Base-by-base conservation (phyloP, 306 rosid genomes). In the Medicago lupulina region DNA sequence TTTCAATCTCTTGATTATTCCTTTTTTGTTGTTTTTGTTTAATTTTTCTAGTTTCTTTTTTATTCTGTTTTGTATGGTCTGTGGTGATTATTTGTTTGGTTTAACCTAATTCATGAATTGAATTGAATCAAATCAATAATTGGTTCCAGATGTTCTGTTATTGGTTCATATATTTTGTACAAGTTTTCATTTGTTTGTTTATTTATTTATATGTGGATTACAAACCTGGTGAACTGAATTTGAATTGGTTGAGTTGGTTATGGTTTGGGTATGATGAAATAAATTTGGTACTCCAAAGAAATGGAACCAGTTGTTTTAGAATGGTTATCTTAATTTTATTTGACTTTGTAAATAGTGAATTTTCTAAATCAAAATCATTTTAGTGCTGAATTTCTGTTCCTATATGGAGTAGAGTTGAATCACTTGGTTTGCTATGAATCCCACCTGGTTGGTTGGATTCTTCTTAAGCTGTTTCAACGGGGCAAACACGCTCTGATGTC, bases 1-100 rank as follows among this genome's bases (percentile, higher is more conserved):
- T 87, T 87, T 73, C 19, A 19, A 10, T 31, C 23, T 50, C 66
- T 36, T 1, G 9, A 2, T 14, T 7, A 2, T 15, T 59, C 2
- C 7, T 51, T 2, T 25, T 46, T 47, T 31, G 5, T 12, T 46
- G n/a, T n/a, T n/a, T n/a, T n/a, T 44, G n/a, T 13, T 46, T 63
- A 1, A 66, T 65, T 65, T 17, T 11, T 36, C 17, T n/a, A n/a
- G n/a, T n/a, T n/a, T n/a, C n/a, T n/a, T 41, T 66, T 43, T 11
- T 1, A 1, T 11, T 18, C 18, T 57, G n/a, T 0, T 65, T 28
- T 59, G 8, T 14, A 21, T 67, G 18, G 34, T 41, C 43, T 11
- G 71, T 3, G 10, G 36, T 4, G 34, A 66, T 41, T 40, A 6
- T 19, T 67, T 23, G 36, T 67, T 67, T 13, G 36, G 38, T 41